phyloP scores from a whole-genome alignment of 2,329 filamentous ascomycete genomes.

The Magnaporthiopsis poae region DNA sequence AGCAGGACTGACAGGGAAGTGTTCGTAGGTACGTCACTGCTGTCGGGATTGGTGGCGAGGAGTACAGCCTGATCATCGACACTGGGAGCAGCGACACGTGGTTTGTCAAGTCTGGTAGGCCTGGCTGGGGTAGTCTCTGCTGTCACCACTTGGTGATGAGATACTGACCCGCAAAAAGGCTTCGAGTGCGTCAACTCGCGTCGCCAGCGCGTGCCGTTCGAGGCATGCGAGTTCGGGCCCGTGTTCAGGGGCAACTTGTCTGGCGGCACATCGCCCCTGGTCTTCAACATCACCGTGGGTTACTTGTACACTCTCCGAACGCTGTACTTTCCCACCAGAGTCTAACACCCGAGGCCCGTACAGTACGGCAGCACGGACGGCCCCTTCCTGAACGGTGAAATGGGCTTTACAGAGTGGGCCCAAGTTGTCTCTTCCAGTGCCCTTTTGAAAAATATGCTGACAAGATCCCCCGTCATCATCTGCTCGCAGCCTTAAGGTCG shows the following conservation, averaged over 20 bases:
- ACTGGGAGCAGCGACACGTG: constrained; percentile 24
- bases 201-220: constrained; percentile 11
- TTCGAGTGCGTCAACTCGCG: constrained; percentile 20
- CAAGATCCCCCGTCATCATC: neutral
- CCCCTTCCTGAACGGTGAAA: constrained; percentile 20
- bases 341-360: neutral
- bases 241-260: constrained; percentile 21
- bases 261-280: constrained; percentile 19
- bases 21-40: constrained; percentile 18
- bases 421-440: neutral
- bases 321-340: too few species aligned
- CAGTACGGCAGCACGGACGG: constrained; percentile 19
- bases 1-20: neutral
- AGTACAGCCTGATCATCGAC: constrained; percentile 21
- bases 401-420: constrained; percentile 22
- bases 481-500: constrained; percentile 19
- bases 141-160: too few species aligned
- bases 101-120: constrained; percentile 16
- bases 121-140: too few species aligned
- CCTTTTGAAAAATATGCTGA: neutral
- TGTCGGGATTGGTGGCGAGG: constrained; percentile 17
- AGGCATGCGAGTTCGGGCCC: constrained; percentile 21
- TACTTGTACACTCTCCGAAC: constrained; percentile 1
- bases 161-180: constrained; percentile 3
- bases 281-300: constrained; percentile 18